Evolutionary conservation across 257 asterid species (phyloP), one percentile per base, ranked within the genome.

Genomic region (Gentiana straminea): DNA sequence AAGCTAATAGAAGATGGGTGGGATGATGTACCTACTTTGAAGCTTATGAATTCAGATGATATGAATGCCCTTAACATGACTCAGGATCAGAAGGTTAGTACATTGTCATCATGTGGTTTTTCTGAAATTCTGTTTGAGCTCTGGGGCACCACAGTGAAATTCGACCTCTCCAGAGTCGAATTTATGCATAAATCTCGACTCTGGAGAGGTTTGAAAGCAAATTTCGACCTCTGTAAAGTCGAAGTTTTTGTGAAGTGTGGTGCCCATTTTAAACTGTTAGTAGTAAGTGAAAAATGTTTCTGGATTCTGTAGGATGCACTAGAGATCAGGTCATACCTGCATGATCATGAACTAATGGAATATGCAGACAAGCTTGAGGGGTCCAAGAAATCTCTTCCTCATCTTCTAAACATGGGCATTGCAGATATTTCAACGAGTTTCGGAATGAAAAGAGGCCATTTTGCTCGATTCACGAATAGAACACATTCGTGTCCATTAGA

Each of bases 11-110:
- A 84, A 59, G 86, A 80, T 68, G 96, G 94, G 13, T 87, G 94
- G 96, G 96, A 84, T 53, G 93, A 87, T n/a, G 90, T 87, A 9
- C 94, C 94, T 5, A 78, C 96, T 49, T 58, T 87, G 84, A 87
- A 84, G 90, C 62, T 80, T 24, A 82, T 87, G 93, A 80, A 68
- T 72, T 51, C 77, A 3, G 93, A 84, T 4, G 93, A 84, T 57
- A 81, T 73, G 92, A 71, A 78, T 52, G 81, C 79, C 53, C 62
- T 87, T 33, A 83, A 77, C 69, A 75, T 87, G 84, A 78, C 74
- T 61, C 82, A 66, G 52, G 77, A 73, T 24, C 96, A 87, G 39
- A 87, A 87, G 96, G 96, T 87, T 35, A 59, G 68, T 61, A 38
- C 37, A 64, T 58, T 24, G 24, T 24, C 24, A 24, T 24, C 24